Base-by-base conservation (phyloP, 2,329 filamentous ascomycete species). In the Clarireedia homoeocarpa region DNA sequence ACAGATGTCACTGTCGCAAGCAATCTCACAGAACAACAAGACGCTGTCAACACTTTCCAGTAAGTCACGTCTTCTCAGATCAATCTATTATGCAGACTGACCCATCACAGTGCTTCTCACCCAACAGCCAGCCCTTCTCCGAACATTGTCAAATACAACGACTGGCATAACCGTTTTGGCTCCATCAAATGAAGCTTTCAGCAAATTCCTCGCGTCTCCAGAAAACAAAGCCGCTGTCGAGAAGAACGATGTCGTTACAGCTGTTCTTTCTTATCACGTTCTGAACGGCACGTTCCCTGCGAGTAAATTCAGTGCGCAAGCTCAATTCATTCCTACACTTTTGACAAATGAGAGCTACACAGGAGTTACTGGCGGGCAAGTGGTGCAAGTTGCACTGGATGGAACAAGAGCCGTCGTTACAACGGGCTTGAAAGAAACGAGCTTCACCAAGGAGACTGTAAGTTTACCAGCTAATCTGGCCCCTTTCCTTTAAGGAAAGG, bases 321-420 rank as follows among this genome's bases (percentile, higher is more conserved):
- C 79, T 38, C 58, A 67, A 2, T 74, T 77, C 54, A 67, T 72
- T 36, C 66, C 72, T 30, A 78, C 76, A 1, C 70, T 78, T 17
- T 70, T 81, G 48, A 71, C 65, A 6, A 68, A 71, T 40, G 38
- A 69, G 9, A 65, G 62, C 23, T 80, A 72, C 67, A 75, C 72
- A 38, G 78, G 77, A 63, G 75, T 81, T 39, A 75, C 75, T 4
- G 70, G 69, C 44, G 78, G 79, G 2, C 77, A 80, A 61, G 72
- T 72, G 53, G 72, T 81, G 24, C 57, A 66, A 45, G 65, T 50
- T 44, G 36, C 46, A 17, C n/a, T 55, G 26, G 38, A 36, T 34
- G 53, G 46, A 14, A 42, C 45, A 38, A 50, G 42, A 34, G 46
- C 53, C 14, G 46, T 55, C 26, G 36, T 55, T 5, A 50, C 53